Conservation (phyloP, 176 grass and related monocot genomes). For the Oryza glumipatula region DNA sequence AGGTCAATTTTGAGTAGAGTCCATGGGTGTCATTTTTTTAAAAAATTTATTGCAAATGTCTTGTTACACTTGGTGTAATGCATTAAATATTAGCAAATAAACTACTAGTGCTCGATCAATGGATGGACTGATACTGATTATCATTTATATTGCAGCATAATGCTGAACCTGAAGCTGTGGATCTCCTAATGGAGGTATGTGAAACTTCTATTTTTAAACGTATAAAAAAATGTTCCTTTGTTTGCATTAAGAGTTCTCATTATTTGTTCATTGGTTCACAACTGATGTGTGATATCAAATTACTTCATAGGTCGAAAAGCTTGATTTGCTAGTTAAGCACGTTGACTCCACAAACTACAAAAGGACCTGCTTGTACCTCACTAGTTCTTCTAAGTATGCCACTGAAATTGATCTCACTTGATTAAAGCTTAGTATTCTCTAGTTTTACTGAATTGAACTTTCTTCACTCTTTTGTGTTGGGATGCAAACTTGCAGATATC, state of each 20-base stretch:
- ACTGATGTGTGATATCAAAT: conserved; percentile 24
- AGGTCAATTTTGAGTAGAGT: conserved; percentile 39
- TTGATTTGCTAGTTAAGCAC: conserved; percentile 73
- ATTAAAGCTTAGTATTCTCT: neutral
- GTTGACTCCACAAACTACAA: conserved; percentile 78
- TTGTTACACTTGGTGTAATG: neutral
- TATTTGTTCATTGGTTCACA: neutral
- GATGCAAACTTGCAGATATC: conserved; percentile 57
- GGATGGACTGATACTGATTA: neutral
- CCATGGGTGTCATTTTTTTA: neutral
- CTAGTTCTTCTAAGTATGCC: conserved; percentile 71
- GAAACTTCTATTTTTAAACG: neutral
- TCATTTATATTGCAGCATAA: conserved; percentile 59
- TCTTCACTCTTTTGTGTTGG: conserved; percentile 3
- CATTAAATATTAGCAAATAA: neutral
- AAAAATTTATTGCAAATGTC: neutral
- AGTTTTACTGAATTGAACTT: conserved; percentile 25
- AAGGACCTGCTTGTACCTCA: conserved; percentile 74
- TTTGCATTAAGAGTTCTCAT: neutral
- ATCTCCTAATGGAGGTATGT: conserved; percentile 77
- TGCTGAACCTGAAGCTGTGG: conserved; percentile 82
- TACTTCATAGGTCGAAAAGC: conserved; percentile 59
- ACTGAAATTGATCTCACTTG: neutral
- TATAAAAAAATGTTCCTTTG: neutral
- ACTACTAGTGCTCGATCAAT: neutral